A percentile compares a stretch with the other conserved stretches of the same genome.
Conservation (phyloP, 2,329 filamentous ascomycete species). For the Botrytis medusae region DNA sequence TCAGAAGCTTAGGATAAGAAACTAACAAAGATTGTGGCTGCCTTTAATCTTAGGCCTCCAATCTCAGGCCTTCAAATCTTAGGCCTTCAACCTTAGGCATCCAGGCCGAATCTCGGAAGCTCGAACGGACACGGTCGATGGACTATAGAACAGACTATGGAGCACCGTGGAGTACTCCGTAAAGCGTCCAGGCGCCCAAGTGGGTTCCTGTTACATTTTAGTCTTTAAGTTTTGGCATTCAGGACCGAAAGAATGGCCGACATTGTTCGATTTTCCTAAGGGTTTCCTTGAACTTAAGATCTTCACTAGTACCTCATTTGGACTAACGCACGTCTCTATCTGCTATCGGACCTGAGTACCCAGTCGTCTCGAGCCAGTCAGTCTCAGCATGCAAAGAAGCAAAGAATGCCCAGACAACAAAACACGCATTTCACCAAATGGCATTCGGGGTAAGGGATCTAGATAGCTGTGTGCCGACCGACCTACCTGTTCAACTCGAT, state of each 20-base stretch:
- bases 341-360: background rate
- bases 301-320: background rate
- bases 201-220: background rate
- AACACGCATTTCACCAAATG: background rate
- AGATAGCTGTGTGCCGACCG: no score
- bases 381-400: background rate
- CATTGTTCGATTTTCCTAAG: background rate
- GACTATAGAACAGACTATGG: background rate
- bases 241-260: background rate
- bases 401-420: background rate
- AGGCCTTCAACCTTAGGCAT: background rate
- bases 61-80: no score
- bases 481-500: background rate
- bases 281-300: background rate
- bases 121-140: background rate
- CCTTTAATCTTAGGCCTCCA: background rate
- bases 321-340: background rate
- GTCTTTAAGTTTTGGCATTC: background rate
- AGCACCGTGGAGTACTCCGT: background rate
- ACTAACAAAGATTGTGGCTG: background rate
- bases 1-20: background rate
- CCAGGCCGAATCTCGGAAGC: background rate
- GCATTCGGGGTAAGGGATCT: background rate
- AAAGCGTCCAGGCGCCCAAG: background rate
- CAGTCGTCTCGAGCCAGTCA: background rate